phyloP scores from a whole-genome alignment of 169 alveolate genomes.

The Cryptosporidium bovis region DNA sequence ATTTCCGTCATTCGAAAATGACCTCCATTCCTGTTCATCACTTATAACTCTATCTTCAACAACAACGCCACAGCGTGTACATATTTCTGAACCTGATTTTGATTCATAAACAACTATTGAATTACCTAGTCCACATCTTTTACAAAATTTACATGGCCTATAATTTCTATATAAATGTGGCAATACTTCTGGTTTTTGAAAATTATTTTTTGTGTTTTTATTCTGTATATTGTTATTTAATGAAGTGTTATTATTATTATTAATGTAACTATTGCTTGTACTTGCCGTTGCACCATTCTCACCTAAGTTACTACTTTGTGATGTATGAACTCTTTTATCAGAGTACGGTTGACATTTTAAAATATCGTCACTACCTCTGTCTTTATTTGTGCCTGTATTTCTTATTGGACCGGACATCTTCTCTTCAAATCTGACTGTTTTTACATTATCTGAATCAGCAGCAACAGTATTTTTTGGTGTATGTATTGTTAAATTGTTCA shows the following conservation, averaged over 20 bases:
- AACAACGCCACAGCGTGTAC: conserved; percentile 87
- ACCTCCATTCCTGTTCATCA: conserved; percentile 92
- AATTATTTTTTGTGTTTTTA: neutral
- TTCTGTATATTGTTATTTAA: neutral
- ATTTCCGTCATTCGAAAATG: conserved; percentile 83
- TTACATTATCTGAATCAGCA: neutral
- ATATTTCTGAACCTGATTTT: conserved; percentile 88
- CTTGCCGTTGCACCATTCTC: neutral
- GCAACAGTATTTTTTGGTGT: neutral
- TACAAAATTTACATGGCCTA: conserved; percentile 77
- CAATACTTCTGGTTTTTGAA: conserved; percentile 23
- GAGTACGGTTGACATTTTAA: conserved; percentile 8
- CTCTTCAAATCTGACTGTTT: neutral
- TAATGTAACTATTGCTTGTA: neutral
- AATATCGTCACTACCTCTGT: neutral
- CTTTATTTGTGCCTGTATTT: neutral
- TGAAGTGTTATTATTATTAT: neutral
- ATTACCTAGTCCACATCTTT: conserved; percentile 83
- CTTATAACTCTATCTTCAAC: conserved; percentile 84
- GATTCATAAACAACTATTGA: conserved; percentile 82
- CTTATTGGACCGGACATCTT: conserved; percentile 32
- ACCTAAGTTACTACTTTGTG: no score
- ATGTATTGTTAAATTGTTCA: conserved; percentile 3
- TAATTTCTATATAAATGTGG: conserved; percentile 72
- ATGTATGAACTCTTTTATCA: neutral